Percentiles rank a stretch among this genome's conserved stretches.
Evolutionary conservation across 139 green algal species (phyloP).

Genomic region (Chlamydomonas sphaeroides): DNA sequence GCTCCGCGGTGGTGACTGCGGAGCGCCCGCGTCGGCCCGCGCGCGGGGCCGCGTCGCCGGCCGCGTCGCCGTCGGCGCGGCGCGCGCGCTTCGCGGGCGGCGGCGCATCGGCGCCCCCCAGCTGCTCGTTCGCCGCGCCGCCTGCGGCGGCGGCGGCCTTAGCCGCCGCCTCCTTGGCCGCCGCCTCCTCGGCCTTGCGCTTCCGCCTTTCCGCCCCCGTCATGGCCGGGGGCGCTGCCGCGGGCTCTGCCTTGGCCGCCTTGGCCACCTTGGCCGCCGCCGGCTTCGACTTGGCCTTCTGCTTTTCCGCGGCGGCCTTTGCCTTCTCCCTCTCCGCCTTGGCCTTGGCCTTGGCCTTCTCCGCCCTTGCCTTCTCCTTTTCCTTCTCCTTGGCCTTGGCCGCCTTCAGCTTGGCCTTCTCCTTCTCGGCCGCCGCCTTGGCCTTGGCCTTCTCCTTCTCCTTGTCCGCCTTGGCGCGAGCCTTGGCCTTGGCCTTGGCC

Average conservation of each 20-base stretch:
- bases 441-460: slow-evolving; percentile 1
- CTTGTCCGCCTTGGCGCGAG: neutral
- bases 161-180: neutral
- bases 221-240: neutral
- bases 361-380: neutral
- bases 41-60: no score
- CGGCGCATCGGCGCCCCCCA: no score
- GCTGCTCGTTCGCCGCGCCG: no score
- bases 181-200: neutral
- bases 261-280: neutral
- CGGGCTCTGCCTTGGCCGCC: neutral
- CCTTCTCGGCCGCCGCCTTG: neutral
- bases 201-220: neutral
- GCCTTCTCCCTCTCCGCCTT: neutral
- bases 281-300: no score
- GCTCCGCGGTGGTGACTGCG: no score
- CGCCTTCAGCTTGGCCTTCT: neutral
- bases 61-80: no score
- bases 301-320: neutral
- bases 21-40: no score
- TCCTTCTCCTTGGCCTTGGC: neutral
- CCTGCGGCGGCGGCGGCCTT: no score
- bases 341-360: neutral
- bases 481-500: slow-evolving; percentile 8
- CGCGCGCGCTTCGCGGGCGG: no score